phyloP scores from a whole-genome alignment of 768 basidiomycete species.

The Chlorophyllum brunneum region DNA sequence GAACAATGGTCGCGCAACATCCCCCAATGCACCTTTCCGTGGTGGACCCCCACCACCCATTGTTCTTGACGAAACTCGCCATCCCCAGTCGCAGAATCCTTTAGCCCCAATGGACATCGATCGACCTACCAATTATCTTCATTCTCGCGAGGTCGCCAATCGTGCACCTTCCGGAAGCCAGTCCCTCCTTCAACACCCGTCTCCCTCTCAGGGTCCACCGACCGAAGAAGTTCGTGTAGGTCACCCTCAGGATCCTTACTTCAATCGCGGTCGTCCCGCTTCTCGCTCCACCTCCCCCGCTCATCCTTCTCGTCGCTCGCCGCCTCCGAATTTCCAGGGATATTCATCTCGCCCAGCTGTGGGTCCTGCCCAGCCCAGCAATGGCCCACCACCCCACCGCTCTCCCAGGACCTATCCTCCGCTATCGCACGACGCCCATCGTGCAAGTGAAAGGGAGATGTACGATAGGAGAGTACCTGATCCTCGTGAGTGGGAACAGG shows the following conservation, averaged over 20 bases:
- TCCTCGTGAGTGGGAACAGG: constrained; percentile 49
- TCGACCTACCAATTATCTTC: constrained; percentile 46
- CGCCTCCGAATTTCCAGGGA: constrained; percentile 41
- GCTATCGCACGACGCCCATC: constrained; percentile 45
- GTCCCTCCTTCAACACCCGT: constrained; percentile 62
- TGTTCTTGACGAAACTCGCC: constrained; percentile 71
- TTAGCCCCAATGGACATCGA: constrained; percentile 81
- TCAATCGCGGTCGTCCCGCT: constrained; percentile 45
- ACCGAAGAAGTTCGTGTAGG: constrained; percentile 47
- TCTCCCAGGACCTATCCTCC: constrained; percentile 56
- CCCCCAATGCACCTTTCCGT: constrained; percentile 62
- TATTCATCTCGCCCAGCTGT: constrained; percentile 49
- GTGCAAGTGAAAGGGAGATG: constrained; percentile 46
- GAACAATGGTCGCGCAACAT: constrained; percentile 42
- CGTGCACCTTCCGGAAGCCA: constrained; percentile 57
- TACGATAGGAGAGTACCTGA: constrained; percentile 54
- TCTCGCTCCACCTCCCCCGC: constrained; percentile 53
- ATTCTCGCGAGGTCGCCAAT: constrained; percentile 36
- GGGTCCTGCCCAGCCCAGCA: constrained; percentile 47
- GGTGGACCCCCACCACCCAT: constrained; percentile 84
- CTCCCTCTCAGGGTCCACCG: constrained; percentile 56
- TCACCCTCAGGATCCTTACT: constrained; percentile 46
- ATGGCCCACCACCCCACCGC: constrained; percentile 41
- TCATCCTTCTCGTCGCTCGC: constrained; percentile 52
- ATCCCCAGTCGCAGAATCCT: constrained; percentile 60